Evolutionary conservation across 2,329 filamentous ascomycete genomes (phyloP).

Genomic region (Fusarium annulatum): DNA sequence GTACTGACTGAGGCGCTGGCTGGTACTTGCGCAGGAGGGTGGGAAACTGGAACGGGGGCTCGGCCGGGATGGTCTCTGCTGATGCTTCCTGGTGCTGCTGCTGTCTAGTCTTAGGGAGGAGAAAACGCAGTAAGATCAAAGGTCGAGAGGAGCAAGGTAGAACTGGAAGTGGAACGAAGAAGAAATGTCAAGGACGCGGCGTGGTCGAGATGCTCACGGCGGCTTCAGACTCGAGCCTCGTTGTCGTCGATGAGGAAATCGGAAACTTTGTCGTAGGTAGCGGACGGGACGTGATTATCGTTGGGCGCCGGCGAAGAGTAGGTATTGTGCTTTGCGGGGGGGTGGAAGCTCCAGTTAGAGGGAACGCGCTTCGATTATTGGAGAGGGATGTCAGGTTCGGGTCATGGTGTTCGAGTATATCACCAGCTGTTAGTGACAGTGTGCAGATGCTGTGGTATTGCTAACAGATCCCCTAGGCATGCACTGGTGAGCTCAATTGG

Average conservation of each 20-base stretch:
- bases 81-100: constrained; percentile 25
- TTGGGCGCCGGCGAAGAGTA: constrained; percentile 41
- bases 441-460: background rate
- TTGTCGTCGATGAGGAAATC: constrained; percentile 40
- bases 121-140: constrained; percentile 16
- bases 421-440: constrained; percentile 22
- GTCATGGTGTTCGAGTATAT: background rate
- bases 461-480: constrained; percentile 17
- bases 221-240: constrained; percentile 40
- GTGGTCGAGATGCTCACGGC: constrained; percentile 38
- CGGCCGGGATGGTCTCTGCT: constrained; percentile 30
- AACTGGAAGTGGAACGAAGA: constrained; percentile 1
- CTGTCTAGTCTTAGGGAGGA: constrained; percentile 14
- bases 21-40: constrained; percentile 36
- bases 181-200: constrained; percentile 35
- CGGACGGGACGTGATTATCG: constrained; percentile 23
- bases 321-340: constrained; percentile 46
- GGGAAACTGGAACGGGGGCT: constrained; percentile 30
- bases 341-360: constrained; percentile 38
- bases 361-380: constrained; percentile 40
- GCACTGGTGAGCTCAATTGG: constrained; percentile 13
- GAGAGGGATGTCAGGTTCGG: constrained; percentile 33
- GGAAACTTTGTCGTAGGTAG: constrained; percentile 35
- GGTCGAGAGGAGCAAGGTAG: constrained; percentile 3
- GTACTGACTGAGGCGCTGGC: constrained; percentile 37